A percentile compares a stretch with the other conserved stretches of the same genome.
Evolutionary conservation across 208 protist species (phyloP).

Genomic region (Polymyxa betae): DNA sequence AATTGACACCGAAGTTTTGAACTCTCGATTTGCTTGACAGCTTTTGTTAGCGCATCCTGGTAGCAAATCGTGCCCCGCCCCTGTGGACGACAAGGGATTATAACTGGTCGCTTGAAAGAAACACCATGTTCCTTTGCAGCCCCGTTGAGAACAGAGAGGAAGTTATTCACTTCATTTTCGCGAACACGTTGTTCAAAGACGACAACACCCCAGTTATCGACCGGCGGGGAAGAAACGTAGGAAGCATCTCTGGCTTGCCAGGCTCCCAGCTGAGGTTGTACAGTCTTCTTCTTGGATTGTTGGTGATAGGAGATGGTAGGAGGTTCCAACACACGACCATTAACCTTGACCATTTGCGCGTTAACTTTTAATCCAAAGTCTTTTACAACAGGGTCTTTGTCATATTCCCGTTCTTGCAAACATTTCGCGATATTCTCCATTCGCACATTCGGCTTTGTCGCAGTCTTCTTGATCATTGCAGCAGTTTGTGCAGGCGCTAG

Average conservation of each 20-base stretch:
- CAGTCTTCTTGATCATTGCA: conserved; percentile 7
- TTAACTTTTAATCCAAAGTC: not conserved
- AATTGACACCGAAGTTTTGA: not conserved
- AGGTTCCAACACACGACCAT: not conserved
- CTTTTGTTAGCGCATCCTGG: not conserved
- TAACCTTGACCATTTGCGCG: not conserved
- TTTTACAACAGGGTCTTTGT: not conserved
- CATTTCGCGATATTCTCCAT: not conserved
- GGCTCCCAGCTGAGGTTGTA: not conserved
- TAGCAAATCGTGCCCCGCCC: no score
- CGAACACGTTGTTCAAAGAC: not conserved
- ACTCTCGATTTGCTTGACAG: not conserved
- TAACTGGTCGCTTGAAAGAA: not conserved
- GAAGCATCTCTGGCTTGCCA: not conserved
- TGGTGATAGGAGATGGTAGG: not conserved
- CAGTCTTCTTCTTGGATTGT: not conserved
- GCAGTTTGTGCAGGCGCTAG: not conserved
- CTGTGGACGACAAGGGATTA: not conserved
- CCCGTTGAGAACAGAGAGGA: not conserved
- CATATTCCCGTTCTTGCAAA: not conserved
- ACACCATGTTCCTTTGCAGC: not conserved
- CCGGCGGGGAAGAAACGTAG: not conserved
- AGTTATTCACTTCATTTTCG: not conserved
- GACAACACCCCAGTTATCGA: not conserved
- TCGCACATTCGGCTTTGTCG: not conserved